Evolutionary conservation across 768 basidiomycete species (phyloP), one percentile per base, ranked within the genome.

Genomic region (Auricularia heimuer): DNA sequence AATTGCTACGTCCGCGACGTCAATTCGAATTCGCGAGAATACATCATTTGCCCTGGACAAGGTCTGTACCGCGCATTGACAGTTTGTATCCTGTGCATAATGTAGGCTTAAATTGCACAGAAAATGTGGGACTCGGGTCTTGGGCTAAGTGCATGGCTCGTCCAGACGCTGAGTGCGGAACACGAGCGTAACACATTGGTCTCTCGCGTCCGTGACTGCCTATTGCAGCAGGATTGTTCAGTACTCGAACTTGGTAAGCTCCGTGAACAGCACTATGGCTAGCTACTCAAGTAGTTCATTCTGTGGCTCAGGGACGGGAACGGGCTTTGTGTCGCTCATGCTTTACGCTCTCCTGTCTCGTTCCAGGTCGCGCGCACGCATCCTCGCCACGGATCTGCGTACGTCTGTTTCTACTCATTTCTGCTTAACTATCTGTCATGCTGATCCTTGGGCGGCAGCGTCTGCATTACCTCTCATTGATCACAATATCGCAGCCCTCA

Each of bases 91-190:
- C 29, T 6, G 37, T 35, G 14, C 34, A 65, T 64, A 7, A 65
- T 63, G 29, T 36, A 4, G 36, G 47, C n/a, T 35, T 10, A 29
- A 29, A 14, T 29, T 54, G 1, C 11, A 54, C 77, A 96, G 94
- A 96, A 96, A 92, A 83, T 96, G 63, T 97, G 94, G 94, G 94
- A 96, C 72, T 94, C 93, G 54, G 94, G 94, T 2, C 81, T 96
- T 60, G 93, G 90, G 4, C 76, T 94, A 21, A 87, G 89, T 65
- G 83, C 92, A 2, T 94, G 90, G 90, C 77, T 96, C 3, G 77
- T 82, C 66, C 47, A 65, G 35, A 65, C 65, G 3, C 60, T 24
- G 11, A 45, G 8, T 29, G 4, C 11, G 42, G 21, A 3, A 39
- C 7, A 3, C 12, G 8, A 14, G 14, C 51, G 21, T 37, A 33